These are phyloP conservation scores for Luvunga scandens DNA, from an alignment of 345 rosid genomes.

Conservation along the genomic window DNA sequence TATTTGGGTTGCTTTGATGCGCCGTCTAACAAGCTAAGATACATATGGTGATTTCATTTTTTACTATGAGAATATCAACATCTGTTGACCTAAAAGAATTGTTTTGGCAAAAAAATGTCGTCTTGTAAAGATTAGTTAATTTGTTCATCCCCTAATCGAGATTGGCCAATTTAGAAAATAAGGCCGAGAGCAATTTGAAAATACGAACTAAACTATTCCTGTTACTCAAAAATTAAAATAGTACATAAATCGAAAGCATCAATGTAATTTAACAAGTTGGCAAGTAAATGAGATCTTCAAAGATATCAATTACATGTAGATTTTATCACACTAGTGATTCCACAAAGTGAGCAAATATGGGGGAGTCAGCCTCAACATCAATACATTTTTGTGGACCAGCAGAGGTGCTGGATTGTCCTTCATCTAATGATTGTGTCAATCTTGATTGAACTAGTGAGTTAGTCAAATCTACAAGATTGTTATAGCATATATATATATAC, in stretches of 20 bases:
- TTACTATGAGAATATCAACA: no score
- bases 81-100: no score
- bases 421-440: constrained; percentile 8
- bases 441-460: not conserved
- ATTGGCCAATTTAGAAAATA: no score
- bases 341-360: not conserved
- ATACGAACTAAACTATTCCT: no score
- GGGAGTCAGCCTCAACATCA: constrained; percentile 11
- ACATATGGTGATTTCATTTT: no score
- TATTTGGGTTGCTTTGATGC: not conserved
- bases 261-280: not conserved
- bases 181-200: no score
- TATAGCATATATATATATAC: not conserved
- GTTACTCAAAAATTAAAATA: no score
- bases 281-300: not conserved
- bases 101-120: no score
- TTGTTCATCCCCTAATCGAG: no score
- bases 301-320: not conserved
- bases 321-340: not conserved
- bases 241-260: not conserved
- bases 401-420: not conserved
- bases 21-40: no score
- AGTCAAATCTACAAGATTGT: constrained; percentile 1
- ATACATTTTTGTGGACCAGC: constrained; percentile 8
- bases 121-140: no score